Percentiles rank a stretch among this genome's conserved stretches.
phyloP scores from a whole-genome alignment of 768 basidiomycete genomes.

The Naganishia randhawae region DNA sequence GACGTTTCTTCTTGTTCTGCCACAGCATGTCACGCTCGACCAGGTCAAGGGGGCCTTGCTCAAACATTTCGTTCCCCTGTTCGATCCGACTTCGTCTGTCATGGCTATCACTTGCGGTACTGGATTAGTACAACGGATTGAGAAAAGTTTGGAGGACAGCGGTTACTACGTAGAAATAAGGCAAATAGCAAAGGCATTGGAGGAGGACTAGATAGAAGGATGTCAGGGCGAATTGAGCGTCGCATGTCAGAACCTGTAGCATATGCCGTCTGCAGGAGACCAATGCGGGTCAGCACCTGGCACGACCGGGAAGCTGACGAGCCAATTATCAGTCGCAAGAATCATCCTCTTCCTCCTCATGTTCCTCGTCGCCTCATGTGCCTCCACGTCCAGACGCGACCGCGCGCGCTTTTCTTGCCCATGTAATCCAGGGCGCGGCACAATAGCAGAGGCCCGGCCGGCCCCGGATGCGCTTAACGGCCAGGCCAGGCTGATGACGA shows the following conservation, averaged over 20 bases:
- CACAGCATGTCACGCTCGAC: slow-evolving; percentile 67
- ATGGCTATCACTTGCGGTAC: slow-evolving; percentile 79
- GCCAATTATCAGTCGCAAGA: not conserved
- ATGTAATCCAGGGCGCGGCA: not conserved
- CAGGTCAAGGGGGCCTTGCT: slow-evolving; percentile 67
- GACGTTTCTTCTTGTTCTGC: not conserved
- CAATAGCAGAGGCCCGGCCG: not conserved
- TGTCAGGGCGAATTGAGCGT: no score
- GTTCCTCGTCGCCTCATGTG: not conserved
- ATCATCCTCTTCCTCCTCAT: not conserved
- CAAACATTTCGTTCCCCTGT: slow-evolving; percentile 77
- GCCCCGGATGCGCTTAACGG: not conserved
- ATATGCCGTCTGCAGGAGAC: no score
- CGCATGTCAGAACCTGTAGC: no score
- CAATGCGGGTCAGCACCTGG: not conserved
- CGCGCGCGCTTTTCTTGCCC: not conserved
- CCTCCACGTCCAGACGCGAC: no score
- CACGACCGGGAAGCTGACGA: not conserved
- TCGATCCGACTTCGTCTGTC: slow-evolving; percentile 69
- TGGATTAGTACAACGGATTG: slow-evolving; percentile 69
- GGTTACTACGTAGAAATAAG: slow-evolving; percentile 71
- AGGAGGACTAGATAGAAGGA: not conserved
- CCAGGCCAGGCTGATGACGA: no score
- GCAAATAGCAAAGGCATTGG: not conserved
- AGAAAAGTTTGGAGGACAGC: slow-evolving; percentile 59